Base-by-base conservation (phyloP, 148 eudicot species). In the Chenopodium berlandieri region DNA sequence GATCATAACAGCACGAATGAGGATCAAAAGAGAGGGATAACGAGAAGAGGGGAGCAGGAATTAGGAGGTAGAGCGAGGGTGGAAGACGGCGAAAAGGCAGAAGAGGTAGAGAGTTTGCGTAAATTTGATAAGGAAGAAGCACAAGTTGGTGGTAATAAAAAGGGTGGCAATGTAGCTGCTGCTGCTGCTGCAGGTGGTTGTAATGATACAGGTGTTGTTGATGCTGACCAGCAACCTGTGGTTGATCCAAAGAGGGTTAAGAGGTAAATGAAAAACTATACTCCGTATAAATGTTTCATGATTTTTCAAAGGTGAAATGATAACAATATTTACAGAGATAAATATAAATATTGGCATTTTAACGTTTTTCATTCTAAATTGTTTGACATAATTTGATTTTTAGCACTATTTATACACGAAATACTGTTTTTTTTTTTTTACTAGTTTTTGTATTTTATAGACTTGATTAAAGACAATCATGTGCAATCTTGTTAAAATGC, bases 231-330 rank as follows among this genome's bases (percentile, higher is more conserved):
- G 40, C 86, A 83, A 73, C 78, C 32, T 37, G 30, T 60, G 32
- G 80, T 84, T 73, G 98, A 94, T 78, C 98, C 98, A 0, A 94
- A 92, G 78, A 87, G 97, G 87, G 88, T 92, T 71, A 94, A 91
- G 79, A 91, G 98, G 97, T 92, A 23, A 32, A 47, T 31, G 25
- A 22, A 44, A 8, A 23, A 31, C 2, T 40, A 32, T 54, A 54
- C 17, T 54, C 4, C 19, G 25, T n/a, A 64, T 34, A 34, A 34
- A 34, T 34, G 37, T 34, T 34, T 34, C 37, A 34, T 34, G 37
- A 34, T 34, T 34, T 34, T 34, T 34, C 37, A 3, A 34, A 34
- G 37, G 37, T 34, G 3, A 34, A 34, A 40, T 40, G 44, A 40
- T 40, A 0, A 40, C 44, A 40, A 40, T 40, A 5, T 40, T 5